Base-by-base conservation (phyloP, 192 early-diverging fungal genomes). In the Entomortierella lignicola region DNA sequence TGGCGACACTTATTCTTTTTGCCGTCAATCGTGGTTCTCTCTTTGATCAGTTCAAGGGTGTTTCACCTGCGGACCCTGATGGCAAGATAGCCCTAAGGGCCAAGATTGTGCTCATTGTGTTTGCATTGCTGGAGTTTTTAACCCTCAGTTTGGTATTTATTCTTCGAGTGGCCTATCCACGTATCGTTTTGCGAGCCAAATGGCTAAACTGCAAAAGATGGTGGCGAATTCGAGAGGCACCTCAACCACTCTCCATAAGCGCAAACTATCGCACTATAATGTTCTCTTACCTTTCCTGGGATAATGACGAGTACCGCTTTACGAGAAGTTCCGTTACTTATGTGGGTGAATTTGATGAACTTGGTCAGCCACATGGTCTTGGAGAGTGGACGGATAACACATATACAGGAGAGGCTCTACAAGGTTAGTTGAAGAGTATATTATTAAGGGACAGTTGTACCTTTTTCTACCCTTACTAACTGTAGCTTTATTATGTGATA, bases 321-420 rank as follows among this genome's bases (percentile, higher is more conserved):
- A 23, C 59, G 5, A 29, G 72, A 32, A 77, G 70, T 25, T 52
- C 60, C 11, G 66, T 83, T 2, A 65, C 70, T 0, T 83, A 83
- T 65, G 73, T 79, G 8, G 82, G 74, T n/a, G 74, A 83, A n/a
- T 68, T 83, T 48, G 75, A 83, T 67, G 62, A 67, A 8, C 26
- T 72, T 23, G 82, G 82, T 20, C 56, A 27, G 17, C 82, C 82
- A 21, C 82, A 83, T 70, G 82, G 82, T 21, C 54, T 56, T 18
- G 82, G 82, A 18, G 82, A 83, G 61, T 83, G 82, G 82, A 69
- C 75, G 4, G 82, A 83, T 52, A 60, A 83, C 39, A 79, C 74
- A 5, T 83, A 70, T 50, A 77, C 66, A 18, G 82, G 82, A 26
- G 82, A 83, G 42, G 74, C 74, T 23, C 48, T 83, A 12, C 70